Evolutionary conservation across 1,284 basidiomycete species (phyloP).

Genomic region (Ceratobasidium sp.): DNA sequence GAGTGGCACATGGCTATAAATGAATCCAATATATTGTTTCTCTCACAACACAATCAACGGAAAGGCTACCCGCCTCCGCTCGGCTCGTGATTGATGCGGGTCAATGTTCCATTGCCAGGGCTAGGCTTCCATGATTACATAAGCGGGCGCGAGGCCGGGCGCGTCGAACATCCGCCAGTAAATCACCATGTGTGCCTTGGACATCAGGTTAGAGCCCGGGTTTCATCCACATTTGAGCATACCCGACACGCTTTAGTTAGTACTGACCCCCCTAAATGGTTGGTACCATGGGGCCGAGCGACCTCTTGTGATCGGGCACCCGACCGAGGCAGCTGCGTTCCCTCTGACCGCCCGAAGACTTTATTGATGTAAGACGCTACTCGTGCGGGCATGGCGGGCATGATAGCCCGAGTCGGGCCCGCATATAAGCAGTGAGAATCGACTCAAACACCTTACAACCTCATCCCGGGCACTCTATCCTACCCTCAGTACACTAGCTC

Average conservation of each 20-base stretch:
- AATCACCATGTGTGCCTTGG: neutral
- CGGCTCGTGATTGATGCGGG: neutral
- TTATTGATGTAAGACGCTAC: neutral
- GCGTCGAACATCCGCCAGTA: constrained; percentile 4
- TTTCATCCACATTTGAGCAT: neutral
- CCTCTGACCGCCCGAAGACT: neutral
- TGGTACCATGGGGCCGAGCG: neutral
- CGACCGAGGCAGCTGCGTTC: no score
- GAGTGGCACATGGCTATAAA: neutral
- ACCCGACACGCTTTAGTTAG: neutral
- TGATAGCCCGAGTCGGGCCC: neutral
- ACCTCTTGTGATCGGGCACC: no score
- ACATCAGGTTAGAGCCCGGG: neutral
- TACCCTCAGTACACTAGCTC: neutral
- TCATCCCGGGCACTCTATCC: no score
- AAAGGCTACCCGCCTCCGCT: neutral
- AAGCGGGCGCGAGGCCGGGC: neutral
- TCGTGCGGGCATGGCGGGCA: neutral
- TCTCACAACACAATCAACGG: neutral
- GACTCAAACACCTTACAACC: neutral
- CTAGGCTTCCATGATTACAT: neutral
- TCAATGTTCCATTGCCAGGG: neutral
- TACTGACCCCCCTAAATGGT: neutral
- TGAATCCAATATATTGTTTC: neutral
- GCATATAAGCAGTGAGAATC: neutral